Percentiles rank a stretch among this genome's conserved stretches.
These are phyloP conservation scores for Nepenthes gracilis DNA, from an alignment of 148 eudicot species.

Conservation along the genomic window DNA sequence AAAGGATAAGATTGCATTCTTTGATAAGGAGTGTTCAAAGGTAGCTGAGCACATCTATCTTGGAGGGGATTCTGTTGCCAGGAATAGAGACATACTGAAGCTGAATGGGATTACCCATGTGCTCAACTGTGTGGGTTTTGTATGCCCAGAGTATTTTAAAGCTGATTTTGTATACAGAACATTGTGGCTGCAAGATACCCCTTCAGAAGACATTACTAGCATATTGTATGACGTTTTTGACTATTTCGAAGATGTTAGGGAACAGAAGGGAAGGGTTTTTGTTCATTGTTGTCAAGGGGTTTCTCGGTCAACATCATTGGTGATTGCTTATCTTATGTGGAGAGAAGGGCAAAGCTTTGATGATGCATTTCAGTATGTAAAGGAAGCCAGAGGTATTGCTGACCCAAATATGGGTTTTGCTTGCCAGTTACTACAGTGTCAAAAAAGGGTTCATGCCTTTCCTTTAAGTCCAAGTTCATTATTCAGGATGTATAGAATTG, in stretches of 20 bases:
- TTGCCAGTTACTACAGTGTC: slow-evolving; percentile 84
- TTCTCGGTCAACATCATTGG: slow-evolving; percentile 82
- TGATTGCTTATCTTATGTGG: slow-evolving; percentile 97
- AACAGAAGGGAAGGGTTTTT: slow-evolving; percentile 72
- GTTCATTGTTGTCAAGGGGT: slow-evolving; percentile 97
- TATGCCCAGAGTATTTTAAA: slow-evolving; percentile 89
- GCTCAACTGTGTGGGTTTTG: slow-evolving; percentile 90
- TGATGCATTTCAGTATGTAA: slow-evolving; percentile 78
- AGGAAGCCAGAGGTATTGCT: slow-evolving; percentile 79
- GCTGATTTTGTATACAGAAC: slow-evolving; percentile 77
- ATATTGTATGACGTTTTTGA: slow-evolving; percentile 91
- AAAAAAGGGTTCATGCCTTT: slow-evolving; percentile 67
- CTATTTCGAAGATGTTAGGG: slow-evolving; percentile 90
- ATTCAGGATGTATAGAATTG: slow-evolving; percentile 82
- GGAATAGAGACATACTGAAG: slow-evolving; percentile 51
- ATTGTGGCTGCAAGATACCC: slow-evolving; percentile 91
- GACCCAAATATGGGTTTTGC: slow-evolving; percentile 98
- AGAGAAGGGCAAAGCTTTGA: slow-evolving; percentile 71
- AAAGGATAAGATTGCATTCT: slow-evolving; percentile 77
- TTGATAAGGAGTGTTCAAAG: slow-evolving; percentile 79
- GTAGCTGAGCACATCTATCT: slow-evolving; percentile 74
- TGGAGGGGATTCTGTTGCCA: slow-evolving; percentile 85
- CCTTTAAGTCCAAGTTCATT: slow-evolving; percentile 81
- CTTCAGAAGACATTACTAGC: slow-evolving; percentile 90
- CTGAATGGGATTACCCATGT: slow-evolving; percentile 81